Evolutionary conservation across 768 basidiomycete genomes (phyloP).

Genomic region (Leccinum longicurvipes): DNA sequence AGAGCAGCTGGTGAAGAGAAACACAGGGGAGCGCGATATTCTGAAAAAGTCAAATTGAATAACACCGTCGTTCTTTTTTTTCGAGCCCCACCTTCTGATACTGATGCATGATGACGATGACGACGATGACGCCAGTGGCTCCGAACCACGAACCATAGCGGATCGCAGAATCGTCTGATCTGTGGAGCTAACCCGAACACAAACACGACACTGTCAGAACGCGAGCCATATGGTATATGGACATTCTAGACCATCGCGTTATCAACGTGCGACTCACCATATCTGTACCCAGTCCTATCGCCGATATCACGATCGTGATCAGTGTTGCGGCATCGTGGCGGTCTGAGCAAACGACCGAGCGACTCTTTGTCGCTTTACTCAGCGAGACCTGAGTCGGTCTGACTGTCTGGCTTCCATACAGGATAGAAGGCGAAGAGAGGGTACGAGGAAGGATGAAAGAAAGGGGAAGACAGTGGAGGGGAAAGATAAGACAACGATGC

Average conservation of each 20-base stretch:
- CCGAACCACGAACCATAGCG: not conserved
- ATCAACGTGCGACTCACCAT: not conserved
- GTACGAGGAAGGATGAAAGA: not conserved
- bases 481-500: not conserved
- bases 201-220: not conserved
- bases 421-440: not conserved
- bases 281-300: not conserved
- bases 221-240: not conserved
- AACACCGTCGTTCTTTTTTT: not conserved
- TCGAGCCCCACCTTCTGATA: not conserved
- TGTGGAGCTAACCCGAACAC: not conserved
- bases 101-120: too few species aligned
- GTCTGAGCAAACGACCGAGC: not conserved
- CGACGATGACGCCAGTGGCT: not conserved
- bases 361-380: not conserved
- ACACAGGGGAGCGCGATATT: not conserved
- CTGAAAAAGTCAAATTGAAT: not conserved
- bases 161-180: not conserved
- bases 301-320: not conserved
- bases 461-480: not conserved
- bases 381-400: not conserved
- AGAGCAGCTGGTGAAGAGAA: not conserved
- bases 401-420: not conserved
- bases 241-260: not conserved
- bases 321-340: not conserved